Conservation (phyloP, 176 grass and related monocot species). For the Tillandsia fasciculata region DNA sequence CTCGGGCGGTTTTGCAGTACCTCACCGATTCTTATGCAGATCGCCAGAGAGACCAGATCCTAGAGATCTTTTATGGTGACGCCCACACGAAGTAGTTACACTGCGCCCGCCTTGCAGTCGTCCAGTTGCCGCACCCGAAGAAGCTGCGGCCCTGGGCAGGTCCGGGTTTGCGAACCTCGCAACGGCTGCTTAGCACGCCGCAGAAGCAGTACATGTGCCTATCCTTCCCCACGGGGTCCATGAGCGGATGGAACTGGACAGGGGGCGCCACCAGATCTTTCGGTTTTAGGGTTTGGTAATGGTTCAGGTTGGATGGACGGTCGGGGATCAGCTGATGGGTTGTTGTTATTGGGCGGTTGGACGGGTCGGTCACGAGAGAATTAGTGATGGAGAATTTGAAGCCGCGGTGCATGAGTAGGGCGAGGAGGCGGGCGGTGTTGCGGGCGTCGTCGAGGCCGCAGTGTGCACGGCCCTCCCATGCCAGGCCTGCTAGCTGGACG, state of each 20-base stretch:
- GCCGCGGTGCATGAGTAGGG: constrained; percentile 62
- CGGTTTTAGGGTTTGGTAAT: constrained; percentile 18
- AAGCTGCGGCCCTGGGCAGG: constrained; percentile 67
- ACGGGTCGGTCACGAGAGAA: constrained; percentile 42
- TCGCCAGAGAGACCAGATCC: constrained; percentile 3
- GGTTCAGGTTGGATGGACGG: constrained; percentile 15
- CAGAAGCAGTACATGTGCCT: constrained; percentile 61
- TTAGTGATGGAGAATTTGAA: constrained; percentile 92
- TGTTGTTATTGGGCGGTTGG: constrained; percentile 7
- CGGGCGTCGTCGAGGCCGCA: constrained; percentile 88
- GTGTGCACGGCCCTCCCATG: constrained; percentile 93
- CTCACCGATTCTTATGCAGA: constrained; percentile 11
- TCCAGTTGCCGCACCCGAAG: constrained; percentile 91
- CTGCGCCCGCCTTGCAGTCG: constrained; percentile 45
- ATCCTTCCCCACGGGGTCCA: constrained; percentile 20
- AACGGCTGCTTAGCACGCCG: constrained; percentile 62
- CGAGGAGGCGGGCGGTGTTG: constrained; percentile 83
- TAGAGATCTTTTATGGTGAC: constrained; percentile 10
- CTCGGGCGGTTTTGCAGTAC: background rate
- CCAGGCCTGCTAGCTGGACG: constrained; percentile 69
- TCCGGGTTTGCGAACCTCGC: constrained; percentile 63
- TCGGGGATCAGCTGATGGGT: constrained; percentile 28
- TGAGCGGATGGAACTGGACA: constrained; percentile 34
- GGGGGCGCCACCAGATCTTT: constrained; percentile 26
- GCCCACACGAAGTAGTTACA: constrained; percentile 77